Conservation (phyloP, 805 yeast genomes). For the Candida rishiriensis region DNA sequence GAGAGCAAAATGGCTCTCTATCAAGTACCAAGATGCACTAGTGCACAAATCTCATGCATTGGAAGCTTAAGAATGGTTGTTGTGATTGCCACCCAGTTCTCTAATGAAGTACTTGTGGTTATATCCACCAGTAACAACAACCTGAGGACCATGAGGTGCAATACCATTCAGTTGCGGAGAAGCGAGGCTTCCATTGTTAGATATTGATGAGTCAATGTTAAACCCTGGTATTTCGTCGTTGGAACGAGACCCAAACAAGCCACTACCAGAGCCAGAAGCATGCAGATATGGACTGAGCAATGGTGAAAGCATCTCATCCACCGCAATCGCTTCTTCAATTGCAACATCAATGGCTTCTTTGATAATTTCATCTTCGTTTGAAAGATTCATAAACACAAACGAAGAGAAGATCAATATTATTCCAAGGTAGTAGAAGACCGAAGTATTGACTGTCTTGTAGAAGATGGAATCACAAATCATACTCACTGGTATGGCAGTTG, state of each 20-base stretch:
- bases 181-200: background rate
- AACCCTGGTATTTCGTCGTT: conserved; percentile 24
- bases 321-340: conserved; percentile 41
- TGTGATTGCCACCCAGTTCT: conserved; percentile 15
- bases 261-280: background rate
- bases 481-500: conserved; percentile 49
- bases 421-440: conserved; percentile 39
- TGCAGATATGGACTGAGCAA: conserved; percentile 38
- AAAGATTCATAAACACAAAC: conserved; percentile 42
- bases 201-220: conserved; percentile 14
- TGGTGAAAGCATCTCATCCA: conserved; percentile 44
- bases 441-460: conserved; percentile 30
- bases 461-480: conserved; percentile 41
- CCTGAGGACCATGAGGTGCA: conserved; percentile 13
- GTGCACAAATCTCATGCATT: background rate
- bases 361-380: conserved; percentile 40
- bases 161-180: background rate
- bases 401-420: conserved; percentile 43
- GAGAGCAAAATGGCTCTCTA: background rate
- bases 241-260: conserved; percentile 1
- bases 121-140: conserved; percentile 32
- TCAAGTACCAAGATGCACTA: background rate
- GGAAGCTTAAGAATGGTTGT: background rate
- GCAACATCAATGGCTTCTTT: conserved; percentile 45
- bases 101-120: conserved; percentile 32